Evolutionary conservation across 2,329 filamentous ascomycete species (phyloP).

Genomic region (Penicillium crustosum): DNA sequence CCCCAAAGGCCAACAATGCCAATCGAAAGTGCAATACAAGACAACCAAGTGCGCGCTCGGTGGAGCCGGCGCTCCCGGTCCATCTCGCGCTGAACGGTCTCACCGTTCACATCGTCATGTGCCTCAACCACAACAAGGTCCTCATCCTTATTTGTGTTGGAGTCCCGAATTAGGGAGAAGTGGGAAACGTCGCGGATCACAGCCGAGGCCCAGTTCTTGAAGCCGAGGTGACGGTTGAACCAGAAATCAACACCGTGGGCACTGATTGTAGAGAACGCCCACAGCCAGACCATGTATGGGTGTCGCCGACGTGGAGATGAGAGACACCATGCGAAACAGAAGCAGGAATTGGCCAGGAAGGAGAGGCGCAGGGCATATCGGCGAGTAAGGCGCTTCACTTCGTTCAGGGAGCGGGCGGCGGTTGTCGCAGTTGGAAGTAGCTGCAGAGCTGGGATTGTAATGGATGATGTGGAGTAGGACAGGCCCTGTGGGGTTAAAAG

Average conservation of each 20-base stretch:
- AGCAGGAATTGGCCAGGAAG: slow-evolving; percentile 66
- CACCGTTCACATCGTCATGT: slow-evolving; percentile 47
- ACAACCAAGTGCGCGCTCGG: slow-evolving; percentile 38
- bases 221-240: slow-evolving; percentile 66
- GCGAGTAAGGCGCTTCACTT: slow-evolving; percentile 63
- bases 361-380: slow-evolving; percentile 67
- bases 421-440: slow-evolving; percentile 72
- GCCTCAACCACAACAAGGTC: slow-evolving; percentile 40
- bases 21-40: slow-evolving; percentile 46
- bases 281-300: slow-evolving; percentile 87
- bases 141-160: slow-evolving; percentile 35
- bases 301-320: slow-evolving; percentile 75
- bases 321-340: slow-evolving; percentile 74
- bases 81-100: slow-evolving; percentile 48
- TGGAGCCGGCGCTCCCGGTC: slow-evolving; percentile 43
- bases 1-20: slow-evolving; percentile 52
- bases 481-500: slow-evolving; percentile 62
- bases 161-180: slow-evolving; percentile 15
- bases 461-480: slow-evolving; percentile 76
- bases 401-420: slow-evolving; percentile 69
- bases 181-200: slow-evolving; percentile 47
- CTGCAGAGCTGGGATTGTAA: slow-evolving; percentile 78
- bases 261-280: slow-evolving; percentile 56
- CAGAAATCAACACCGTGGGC: slow-evolving; percentile 63
- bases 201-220: slow-evolving; percentile 35